These are phyloP conservation scores for Hibiscus tridactylites DNA, from an alignment of 345 rosid genomes.

Conservation along the genomic window DNA sequence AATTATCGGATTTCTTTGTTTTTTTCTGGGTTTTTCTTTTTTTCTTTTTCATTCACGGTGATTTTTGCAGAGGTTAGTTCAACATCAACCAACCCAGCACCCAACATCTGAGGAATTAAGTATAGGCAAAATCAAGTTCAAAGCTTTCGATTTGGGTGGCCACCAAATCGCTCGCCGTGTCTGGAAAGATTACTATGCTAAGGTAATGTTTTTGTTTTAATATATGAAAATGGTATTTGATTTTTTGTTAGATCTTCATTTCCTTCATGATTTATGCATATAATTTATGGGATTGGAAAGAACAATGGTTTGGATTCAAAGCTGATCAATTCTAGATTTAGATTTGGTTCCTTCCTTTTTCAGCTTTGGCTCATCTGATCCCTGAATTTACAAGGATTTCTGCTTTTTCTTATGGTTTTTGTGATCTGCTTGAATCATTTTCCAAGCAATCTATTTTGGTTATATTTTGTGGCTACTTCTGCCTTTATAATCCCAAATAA, in stretches of 20 bases:
- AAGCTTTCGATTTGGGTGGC: slow-evolving; percentile 79
- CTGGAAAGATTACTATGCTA: slow-evolving; percentile 75
- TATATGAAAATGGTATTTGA: neutral
- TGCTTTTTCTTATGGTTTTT: neutral
- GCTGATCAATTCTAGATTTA: neutral
- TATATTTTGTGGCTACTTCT: neutral
- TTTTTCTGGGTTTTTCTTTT: slow-evolving; percentile 2
- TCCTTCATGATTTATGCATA: neutral
- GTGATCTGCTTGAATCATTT: neutral
- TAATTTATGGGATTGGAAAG: neutral
- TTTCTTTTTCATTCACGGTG: neutral
- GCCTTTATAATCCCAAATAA: slow-evolving; percentile 34
- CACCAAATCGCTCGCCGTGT: slow-evolving; percentile 78
- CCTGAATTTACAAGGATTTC: neutral
- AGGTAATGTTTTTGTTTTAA: slow-evolving; percentile 26
- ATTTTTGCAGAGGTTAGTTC: slow-evolving; percentile 53
- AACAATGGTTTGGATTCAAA: neutral
- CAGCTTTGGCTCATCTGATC: neutral
- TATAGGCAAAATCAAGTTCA: slow-evolving; percentile 74
- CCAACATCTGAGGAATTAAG: slow-evolving; percentile 78
- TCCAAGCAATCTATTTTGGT: neutral
- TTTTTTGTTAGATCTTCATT: neutral
- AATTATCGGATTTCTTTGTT: neutral
- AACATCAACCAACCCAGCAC: slow-evolving; percentile 71
- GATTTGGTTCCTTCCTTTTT: neutral